phyloP scores from a whole-genome alignment of 768 basidiomycete genomes.

The Serpula lacrymans region DNA sequence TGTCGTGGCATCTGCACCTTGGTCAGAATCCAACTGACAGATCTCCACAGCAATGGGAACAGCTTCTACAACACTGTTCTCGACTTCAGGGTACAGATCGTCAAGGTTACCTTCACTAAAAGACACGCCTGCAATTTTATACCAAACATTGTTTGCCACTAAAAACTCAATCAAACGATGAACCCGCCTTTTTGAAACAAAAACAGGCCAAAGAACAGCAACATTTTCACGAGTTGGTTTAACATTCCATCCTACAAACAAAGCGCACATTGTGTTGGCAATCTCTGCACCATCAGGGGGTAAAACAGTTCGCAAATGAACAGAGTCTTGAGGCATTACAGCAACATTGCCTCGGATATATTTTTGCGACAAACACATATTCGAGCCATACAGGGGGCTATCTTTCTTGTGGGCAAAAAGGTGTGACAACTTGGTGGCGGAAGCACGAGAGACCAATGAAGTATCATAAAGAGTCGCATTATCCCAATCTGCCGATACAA shows the following conservation, averaged over 20 bases:
- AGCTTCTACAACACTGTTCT: not conserved
- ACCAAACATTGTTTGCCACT: not conserved
- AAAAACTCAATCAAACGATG: not conserved
- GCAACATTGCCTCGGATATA: conserved; percentile 13
- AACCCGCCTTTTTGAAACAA: not conserved
- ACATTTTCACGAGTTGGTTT: not conserved
- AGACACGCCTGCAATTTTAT: not conserved
- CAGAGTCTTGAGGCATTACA: conserved; percentile 5
- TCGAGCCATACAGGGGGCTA: too few species aligned
- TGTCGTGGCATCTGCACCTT: not conserved
- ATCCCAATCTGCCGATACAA: too few species aligned
- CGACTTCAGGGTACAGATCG: not conserved
- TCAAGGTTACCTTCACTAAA: not conserved
- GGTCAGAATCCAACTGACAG: not conserved
- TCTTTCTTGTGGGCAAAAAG: too few species aligned
- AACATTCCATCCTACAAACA: conserved; percentile 7
- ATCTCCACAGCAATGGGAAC: not conserved
- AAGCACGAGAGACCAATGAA: too few species aligned
- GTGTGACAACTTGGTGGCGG: too few species aligned
- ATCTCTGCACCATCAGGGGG: not conserved
- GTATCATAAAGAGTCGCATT: too few species aligned
- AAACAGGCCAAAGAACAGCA: not conserved
- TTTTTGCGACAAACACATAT: too few species aligned
- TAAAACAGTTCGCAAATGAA: conserved; percentile 8
- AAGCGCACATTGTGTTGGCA: conserved; percentile 17